Base-by-base conservation (phyloP, 2,329 filamentous ascomycete species). In the Nothopassalora personata region DNA sequence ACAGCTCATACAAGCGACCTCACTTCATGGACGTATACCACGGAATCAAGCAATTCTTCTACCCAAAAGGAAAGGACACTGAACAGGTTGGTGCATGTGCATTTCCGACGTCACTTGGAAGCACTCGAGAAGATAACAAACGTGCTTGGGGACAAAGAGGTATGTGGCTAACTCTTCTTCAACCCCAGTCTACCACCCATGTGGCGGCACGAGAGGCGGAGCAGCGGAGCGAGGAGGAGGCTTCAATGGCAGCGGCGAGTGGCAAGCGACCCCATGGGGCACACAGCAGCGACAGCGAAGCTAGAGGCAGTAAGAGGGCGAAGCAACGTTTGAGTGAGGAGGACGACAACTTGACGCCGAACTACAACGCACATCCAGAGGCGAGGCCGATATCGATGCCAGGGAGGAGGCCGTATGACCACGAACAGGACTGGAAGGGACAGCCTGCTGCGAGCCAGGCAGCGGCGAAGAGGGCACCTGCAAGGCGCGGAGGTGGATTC, bases 381-480 rank as follows among this genome's bases (percentile, higher is more conserved):
- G 55, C 55, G 15, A 51, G 9, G 28, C n/a, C 47, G 19, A 55
- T 55, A 5, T 7, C 27, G n/a, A 10, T 55, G n/a, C 53, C 53
- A 19, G 53, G 43, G 23, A 27, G 34, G 7, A 5, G 39, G 36
- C 55, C n/a, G 28, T 11, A 4, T 23, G 4, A n/a, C 10, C 1
- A 23, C 5, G 30, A 48, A 57, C 27, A 53, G 55, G 55, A 13
- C n/a, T 27, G 49, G 49, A 10, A 51, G 23, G 23, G 23, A 23
- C 23, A 31, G n/a, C 15, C 27, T 13, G 49, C 10, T 34, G 10
- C 49, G 28, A 49, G 18, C 4, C n/a, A 13, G 27, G 15, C 49
- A 9, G 13, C 19, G 27, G 23, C 23, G 30, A 50, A 31, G 28
- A 57, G 52, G 55, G 33, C 33, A 15, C 27, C 30, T 27, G 23